Base-by-base conservation (phyloP, 176 grass and related monocot genomes). In the Guadua angustifolia region DNA sequence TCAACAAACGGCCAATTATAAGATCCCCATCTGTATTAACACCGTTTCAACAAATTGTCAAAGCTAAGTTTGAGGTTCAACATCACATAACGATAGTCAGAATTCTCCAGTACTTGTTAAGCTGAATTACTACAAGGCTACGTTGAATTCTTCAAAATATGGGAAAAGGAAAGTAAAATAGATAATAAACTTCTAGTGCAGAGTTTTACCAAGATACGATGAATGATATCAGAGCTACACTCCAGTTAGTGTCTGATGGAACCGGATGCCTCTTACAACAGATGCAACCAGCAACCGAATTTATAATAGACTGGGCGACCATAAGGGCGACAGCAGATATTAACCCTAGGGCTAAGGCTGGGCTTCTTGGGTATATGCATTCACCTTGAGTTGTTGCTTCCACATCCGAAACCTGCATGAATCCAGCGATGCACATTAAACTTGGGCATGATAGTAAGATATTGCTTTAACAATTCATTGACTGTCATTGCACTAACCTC, bases 251-350 rank as follows among this genome's bases (percentile, higher is more conserved):
- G 74, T 94, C 93, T 0, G 93, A 83, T 0, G 96, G 93, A 73
- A 92, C 75, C 0, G 89, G 96, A 81, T 99, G 91, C 66, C 80
- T 94, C 89, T 94, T 99, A 85, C 96, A 99, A 79, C 96, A 99
- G 74, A 99, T 94, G 79, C 96, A 99, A 65, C 96, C 96, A 70
- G 93, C 93, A 19, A 99, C 88, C 0, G 93, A 79, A 43, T 95
- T 99, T 44, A 99, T 95, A 18, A 92, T 85, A 12, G 89, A 88
- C 53, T 95, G 96, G 2, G 91, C 93, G 13, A 94, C 74, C 91
- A 95, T 88, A 82, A 99, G 96, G 49, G 91, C 74, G 5, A 92
- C 60, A 0, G 89, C 96, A 68, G 96, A 93, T 80, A 83, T 83
- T 40, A 99, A 78, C 16, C 96, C 96, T 22, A 99, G 88, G 47